Evolutionary conservation across 495 filamentous ascomycete species (phyloP).

Genomic region (Lindgomyces ingoldianus): DNA sequence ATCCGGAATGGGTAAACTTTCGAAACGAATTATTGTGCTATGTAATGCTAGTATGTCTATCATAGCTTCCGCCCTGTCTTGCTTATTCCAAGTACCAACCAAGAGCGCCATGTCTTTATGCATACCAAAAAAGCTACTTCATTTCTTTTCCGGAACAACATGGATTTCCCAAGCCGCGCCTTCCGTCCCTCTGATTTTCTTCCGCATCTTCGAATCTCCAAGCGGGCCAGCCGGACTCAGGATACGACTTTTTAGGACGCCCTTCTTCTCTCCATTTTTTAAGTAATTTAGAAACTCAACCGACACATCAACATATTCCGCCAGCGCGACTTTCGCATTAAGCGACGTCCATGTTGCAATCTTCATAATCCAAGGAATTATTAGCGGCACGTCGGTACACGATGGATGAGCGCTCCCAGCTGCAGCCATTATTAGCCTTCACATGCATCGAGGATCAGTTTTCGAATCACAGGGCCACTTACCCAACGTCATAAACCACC

Average conservation of each 20-base stretch:
- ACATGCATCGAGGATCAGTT: not conserved
- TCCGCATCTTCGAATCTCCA: slow-evolving; percentile 12
- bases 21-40: too few relatives aligned
- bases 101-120: too few relatives aligned
- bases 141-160: slow-evolving; percentile 18
- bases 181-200: slow-evolving; percentile 5
- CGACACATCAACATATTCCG: slow-evolving; percentile 51
- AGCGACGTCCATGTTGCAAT: slow-evolving; percentile 52
- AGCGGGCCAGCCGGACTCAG: slow-evolving; percentile 28
- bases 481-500: slow-evolving; percentile 56
- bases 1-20: too few relatives aligned
- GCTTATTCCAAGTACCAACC: too few relatives aligned
- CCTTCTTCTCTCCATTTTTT: slow-evolving; percentile 18
- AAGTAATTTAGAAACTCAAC: slow-evolving; percentile 51
- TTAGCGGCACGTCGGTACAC: slow-evolving; percentile 57
- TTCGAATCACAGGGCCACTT: slow-evolving; percentile 11
- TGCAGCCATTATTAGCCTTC: slow-evolving; percentile 2
- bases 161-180: slow-evolving; percentile 32
- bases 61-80: too few relatives aligned
- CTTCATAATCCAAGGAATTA: slow-evolving; percentile 52
- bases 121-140: too few relatives aligned
- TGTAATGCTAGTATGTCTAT: too few relatives aligned
- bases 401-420: slow-evolving; percentile 55
- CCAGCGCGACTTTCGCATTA: slow-evolving; percentile 41
- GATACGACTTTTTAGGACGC: slow-evolving; percentile 8